phyloP scores from a whole-genome alignment of 768 basidiomycete genomes.

The Suillus fuscotomentosus region DNA sequence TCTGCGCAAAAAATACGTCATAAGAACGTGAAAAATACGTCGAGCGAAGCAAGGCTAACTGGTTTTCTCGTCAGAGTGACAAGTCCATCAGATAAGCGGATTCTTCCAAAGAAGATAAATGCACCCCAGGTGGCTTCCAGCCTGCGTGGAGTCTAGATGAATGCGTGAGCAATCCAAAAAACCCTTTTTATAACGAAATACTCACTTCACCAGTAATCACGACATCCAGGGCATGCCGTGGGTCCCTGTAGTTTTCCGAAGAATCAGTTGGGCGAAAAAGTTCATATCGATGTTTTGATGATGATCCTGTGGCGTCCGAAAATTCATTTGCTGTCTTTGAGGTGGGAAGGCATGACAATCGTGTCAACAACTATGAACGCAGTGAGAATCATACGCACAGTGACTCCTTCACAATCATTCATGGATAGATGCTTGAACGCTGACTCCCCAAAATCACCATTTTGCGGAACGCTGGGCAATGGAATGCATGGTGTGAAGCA shows the following conservation, averaged over 20 bases:
- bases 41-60: slow-evolving; percentile 36
- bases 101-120: slow-evolving; percentile 57
- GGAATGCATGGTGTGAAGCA: slow-evolving; percentile 41
- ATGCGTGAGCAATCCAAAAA: slow-evolving; percentile 21
- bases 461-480: slow-evolving; percentile 21
- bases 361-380: slow-evolving; percentile 7
- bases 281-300: slow-evolving; percentile 27
- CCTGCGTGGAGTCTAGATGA: slow-evolving; percentile 46
- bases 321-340: slow-evolving; percentile 23
- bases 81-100: slow-evolving; percentile 53
- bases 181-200: slow-evolving; percentile 19
- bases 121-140: slow-evolving; percentile 68
- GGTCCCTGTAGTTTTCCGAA: slow-evolving; percentile 25
- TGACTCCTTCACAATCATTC: slow-evolving; percentile 15
- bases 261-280: slow-evolving; percentile 29
- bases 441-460: slow-evolving; percentile 18
- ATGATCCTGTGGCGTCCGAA: slow-evolving; percentile 24
- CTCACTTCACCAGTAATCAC: slow-evolving; percentile 35
- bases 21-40: slow-evolving; percentile 5
- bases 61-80: slow-evolving; percentile 62
- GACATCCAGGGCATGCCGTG: slow-evolving; percentile 33
- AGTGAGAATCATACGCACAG: slow-evolving; percentile 20
- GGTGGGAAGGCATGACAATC: slow-evolving; percentile 20
- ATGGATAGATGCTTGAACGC: neutral
- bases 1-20: slow-evolving; percentile 30